These are phyloP conservation scores for Fusarium beomiforme DNA, from an alignment of 2,329 filamentous ascomycete species.

Conservation along the genomic window DNA sequence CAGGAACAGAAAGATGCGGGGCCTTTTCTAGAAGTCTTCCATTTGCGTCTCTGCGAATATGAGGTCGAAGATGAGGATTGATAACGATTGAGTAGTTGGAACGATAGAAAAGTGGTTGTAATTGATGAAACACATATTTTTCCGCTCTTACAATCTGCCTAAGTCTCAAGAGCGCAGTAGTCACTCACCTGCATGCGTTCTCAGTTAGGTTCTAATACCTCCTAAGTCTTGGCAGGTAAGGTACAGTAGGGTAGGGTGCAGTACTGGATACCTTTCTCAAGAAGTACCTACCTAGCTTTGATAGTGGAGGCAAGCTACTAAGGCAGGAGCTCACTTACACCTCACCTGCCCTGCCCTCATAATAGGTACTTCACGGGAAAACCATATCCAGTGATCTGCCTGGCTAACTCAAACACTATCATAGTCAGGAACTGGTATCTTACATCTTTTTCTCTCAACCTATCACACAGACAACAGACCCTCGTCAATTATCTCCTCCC, in stretches of 20 bases:
- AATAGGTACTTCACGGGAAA: not conserved
- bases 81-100: not conserved
- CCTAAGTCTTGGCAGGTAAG: not conserved
- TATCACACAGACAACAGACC: not conserved
- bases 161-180: not conserved
- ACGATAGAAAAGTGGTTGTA: not conserved
- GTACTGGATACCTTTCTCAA: too few species aligned
- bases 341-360: not conserved
- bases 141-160: not conserved
- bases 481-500: not conserved
- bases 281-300: too few species aligned
- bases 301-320: too few species aligned
- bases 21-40: slow-evolving; percentile 43
- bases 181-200: not conserved
- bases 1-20: slow-evolving; percentile 38
- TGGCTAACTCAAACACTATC: not conserved
- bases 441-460: not conserved
- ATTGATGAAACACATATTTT: not conserved
- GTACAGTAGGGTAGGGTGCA: too few species aligned
- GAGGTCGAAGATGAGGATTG: not conserved
- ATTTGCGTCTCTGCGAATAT: slow-evolving; percentile 31
- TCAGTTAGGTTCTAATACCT: not conserved
- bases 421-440: not conserved
- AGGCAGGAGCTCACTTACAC: not conserved
- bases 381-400: not conserved